Base-by-base conservation (phyloP, 2,329 filamentous ascomycete genomes). In the Sarocladium strictum region DNA sequence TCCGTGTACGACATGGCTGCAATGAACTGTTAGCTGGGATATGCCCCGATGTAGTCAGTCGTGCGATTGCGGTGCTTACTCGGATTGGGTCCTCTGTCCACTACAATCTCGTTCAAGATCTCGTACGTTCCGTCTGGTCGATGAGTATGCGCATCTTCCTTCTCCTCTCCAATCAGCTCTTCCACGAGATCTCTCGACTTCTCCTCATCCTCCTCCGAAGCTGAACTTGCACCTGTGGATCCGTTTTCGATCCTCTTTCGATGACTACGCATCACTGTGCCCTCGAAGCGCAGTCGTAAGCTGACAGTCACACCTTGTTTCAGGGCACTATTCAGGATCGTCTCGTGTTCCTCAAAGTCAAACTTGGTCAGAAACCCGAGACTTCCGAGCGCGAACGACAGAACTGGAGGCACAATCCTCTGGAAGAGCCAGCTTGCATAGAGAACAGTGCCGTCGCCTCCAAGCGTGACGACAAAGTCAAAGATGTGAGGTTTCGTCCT, bases 371-470 rank as follows among this genome's bases (percentile, higher is more conserved):
- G 74, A 66, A 99, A 99, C 0, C 94, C 94, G 4, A 99, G 76
- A 23, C 92, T 96, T 9, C 94, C 94, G 10, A 97, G 76, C 1
- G 91, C 83, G 68, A 99, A 97, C 58, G 90, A 93, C 58, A 99
- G 76, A 1, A 97, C 90, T 0, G 94, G 94, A 5, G 94, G 94
- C 0, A 97, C 93, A 47, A 97, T 88, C 40, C 89, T 84, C 72
- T 99, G 94, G 68, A 99, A 99, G 1, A 99, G 77, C 92, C 93
- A 97, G 65, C 90, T 96, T 3, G 93, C 89, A 66, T 96, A 97
- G 11, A 99, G 76, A 6, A 99, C 93, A 0, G 94, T 99, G n/a
- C 94, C 94, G 66, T 99, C 94, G 12, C 94, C 94, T 50, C 91
- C 92, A 2, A 96, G 80, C 0, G 93, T 95, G 47, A 99, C 83